These are phyloP conservation scores for Spongiforma sp. DNA, from an alignment of 1,284 basidiomycete species.

Conservation along the genomic window DNA sequence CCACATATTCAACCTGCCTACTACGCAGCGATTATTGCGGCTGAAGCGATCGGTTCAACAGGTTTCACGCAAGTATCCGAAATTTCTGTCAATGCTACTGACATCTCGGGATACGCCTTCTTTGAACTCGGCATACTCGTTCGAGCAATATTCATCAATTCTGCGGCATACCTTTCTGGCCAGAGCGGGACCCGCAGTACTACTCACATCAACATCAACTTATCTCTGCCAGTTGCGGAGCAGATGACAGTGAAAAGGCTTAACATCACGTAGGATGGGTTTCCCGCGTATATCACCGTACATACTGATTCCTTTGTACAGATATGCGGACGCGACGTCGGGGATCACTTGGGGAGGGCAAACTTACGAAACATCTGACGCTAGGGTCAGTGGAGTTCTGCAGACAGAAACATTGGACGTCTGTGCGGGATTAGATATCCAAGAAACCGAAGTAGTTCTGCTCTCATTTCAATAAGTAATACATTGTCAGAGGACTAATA, in stretches of 20 bases:
- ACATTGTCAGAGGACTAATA: background rate
- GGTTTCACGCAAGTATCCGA: slow-evolving; percentile 54
- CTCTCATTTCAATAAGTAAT: slow-evolving; percentile 40
- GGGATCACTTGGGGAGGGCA: slow-evolving; percentile 69
- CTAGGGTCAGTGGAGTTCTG: slow-evolving; percentile 47
- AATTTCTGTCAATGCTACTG: slow-evolving; percentile 52
- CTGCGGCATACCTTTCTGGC: slow-evolving; percentile 52
- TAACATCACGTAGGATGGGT: slow-evolving; percentile 45
- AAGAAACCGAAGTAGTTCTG: slow-evolving; percentile 59
- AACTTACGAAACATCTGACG: slow-evolving; percentile 63
- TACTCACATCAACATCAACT: slow-evolving; percentile 50
- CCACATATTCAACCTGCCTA: slow-evolving; percentile 66
- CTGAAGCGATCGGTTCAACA: slow-evolving; percentile 47
- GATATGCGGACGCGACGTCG: slow-evolving; percentile 59
- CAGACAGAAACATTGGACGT: slow-evolving; percentile 43
- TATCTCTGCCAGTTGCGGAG: slow-evolving; percentile 32
- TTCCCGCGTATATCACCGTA: background rate
- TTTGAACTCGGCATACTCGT: slow-evolving; percentile 52
- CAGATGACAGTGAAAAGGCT: slow-evolving; percentile 50
- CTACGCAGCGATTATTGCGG: slow-evolving; percentile 60
- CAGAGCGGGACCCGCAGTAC: slow-evolving; percentile 41
- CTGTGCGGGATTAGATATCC: slow-evolving; percentile 52
- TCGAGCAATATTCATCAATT: slow-evolving; percentile 64
- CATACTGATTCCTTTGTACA: slow-evolving; percentile 24
- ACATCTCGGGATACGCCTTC: slow-evolving; percentile 66